Percentiles rank a stretch among this genome's conserved stretches.
These are phyloP conservation scores for Cordyceps cicadae DNA, from an alignment of 2,329 filamentous ascomycete genomes.

Conservation along the genomic window DNA sequence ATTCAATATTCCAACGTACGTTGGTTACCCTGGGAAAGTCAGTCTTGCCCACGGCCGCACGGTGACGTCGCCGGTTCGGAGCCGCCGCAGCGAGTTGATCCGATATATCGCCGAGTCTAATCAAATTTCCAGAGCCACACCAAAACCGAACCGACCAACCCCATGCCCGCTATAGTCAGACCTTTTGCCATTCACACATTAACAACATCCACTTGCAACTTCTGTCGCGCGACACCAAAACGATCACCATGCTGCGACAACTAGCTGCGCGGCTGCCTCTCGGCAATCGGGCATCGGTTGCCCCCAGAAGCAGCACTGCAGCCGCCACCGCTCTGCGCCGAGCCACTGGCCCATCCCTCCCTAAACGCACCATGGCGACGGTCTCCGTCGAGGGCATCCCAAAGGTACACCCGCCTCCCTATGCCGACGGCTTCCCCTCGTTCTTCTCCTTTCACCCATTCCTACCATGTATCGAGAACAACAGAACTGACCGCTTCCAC, in stretches of 20 bases:
- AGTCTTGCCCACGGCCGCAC: not conserved
- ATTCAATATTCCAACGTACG: not conserved
- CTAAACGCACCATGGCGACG: slow-evolving; percentile 24
- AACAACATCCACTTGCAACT: not conserved
- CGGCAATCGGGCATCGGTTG: slow-evolving; percentile 16
- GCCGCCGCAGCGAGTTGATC: slow-evolving; percentile 2
- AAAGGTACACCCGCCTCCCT: slow-evolving; percentile 20
- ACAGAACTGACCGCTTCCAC: not conserved
- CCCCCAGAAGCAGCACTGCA: slow-evolving; percentile 13
- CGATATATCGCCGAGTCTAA: slow-evolving; percentile 10
- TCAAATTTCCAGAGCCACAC: slow-evolving; percentile 11
- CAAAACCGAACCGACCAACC: not conserved
- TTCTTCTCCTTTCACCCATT: not conserved
- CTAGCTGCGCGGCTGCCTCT: slow-evolving; percentile 25
- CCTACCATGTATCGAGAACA: too few relatives aligned
- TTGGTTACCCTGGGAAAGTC: not conserved
- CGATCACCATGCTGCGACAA: slow-evolving; percentile 27
- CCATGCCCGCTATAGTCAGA: not conserved
- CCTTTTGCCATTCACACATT: not conserved
- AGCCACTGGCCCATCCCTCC: slow-evolving; percentile 15
- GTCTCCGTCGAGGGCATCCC: slow-evolving; percentile 28
- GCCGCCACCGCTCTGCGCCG: slow-evolving; percentile 17
- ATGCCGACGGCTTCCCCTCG: not conserved
- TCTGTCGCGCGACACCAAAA: not conserved
- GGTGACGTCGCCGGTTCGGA: not conserved